Conservation (phyloP, 2,329 filamentous ascomycete genomes). For the Ceratocystis alfenasii region DNA sequence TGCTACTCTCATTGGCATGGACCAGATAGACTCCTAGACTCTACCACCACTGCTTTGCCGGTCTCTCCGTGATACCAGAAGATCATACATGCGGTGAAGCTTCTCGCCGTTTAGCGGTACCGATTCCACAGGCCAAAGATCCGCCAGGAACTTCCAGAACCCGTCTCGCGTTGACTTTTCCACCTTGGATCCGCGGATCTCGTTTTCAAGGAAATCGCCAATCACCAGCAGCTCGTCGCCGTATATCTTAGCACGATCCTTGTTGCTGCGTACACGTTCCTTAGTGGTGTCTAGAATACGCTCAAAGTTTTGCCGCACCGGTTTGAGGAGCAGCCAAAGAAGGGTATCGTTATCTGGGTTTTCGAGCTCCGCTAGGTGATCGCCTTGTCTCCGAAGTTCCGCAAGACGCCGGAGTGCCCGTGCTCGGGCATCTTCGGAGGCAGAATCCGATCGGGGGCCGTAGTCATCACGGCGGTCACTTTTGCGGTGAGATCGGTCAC, state of each 20-base stretch:
- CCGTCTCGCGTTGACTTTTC: conserved; percentile 37
- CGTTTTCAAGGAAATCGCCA: conserved; percentile 47
- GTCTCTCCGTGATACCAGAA: conserved; percentile 30
- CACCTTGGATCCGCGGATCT: conserved; percentile 32
- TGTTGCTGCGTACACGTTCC: conserved; percentile 49
- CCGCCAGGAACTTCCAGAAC: conserved; percentile 39
- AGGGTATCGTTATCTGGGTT: conserved; percentile 36
- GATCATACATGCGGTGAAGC: conserved; percentile 36
- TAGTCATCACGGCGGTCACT: conserved; percentile 61
- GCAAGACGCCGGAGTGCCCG: conserved; percentile 34
- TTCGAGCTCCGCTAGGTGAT: conserved; percentile 38
- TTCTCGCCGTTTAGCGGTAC: conserved; percentile 32
- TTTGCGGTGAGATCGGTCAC: conserved; percentile 40
- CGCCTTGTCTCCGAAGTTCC: conserved; percentile 36
- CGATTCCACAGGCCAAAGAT: conserved; percentile 36
- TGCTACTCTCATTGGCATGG: no score
- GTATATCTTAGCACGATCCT: conserved; percentile 49
- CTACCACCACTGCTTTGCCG: conserved; percentile 7
- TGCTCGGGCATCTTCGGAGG: conserved; percentile 32
- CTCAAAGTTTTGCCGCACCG: conserved; percentile 48
- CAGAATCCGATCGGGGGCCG: conserved; percentile 27
- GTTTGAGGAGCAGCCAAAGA: conserved; percentile 42
- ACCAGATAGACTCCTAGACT: not conserved
- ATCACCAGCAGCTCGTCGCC: conserved; percentile 50
- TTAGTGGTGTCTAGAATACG: conserved; percentile 49